phyloP scores from a whole-genome alignment of 2,329 filamentous ascomycete genomes.

The Diplocarpon mali region DNA sequence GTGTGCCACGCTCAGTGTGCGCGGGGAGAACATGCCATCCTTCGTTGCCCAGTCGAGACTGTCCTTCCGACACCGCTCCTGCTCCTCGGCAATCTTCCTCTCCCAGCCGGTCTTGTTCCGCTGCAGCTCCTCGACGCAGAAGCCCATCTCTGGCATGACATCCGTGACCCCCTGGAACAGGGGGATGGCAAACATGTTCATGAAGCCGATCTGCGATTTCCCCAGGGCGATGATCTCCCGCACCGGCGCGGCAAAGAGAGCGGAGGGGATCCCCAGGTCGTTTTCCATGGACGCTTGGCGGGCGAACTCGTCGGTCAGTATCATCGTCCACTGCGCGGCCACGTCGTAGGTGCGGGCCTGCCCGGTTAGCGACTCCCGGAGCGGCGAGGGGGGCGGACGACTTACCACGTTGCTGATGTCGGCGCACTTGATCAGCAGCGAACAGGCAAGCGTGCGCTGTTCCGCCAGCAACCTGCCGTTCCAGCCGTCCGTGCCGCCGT shows the following conservation, averaged over 20 bases:
- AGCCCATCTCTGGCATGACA: slow-evolving; percentile 73
- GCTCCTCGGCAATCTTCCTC: slow-evolving; percentile 51
- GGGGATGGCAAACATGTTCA: slow-evolving; percentile 89
- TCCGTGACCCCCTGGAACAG: slow-evolving; percentile 83
- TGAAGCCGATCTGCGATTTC: slow-evolving; percentile 87
- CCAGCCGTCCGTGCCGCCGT: slow-evolving; percentile 61
- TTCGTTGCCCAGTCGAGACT: slow-evolving; percentile 29
- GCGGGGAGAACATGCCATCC: slow-evolving; percentile 26
- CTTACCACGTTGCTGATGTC: slow-evolving; percentile 96
- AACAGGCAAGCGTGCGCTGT: slow-evolving; percentile 72
- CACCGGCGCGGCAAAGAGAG: slow-evolving; percentile 73
- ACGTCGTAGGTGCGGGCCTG: slow-evolving; percentile 75
- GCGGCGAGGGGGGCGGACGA: slow-evolving; percentile 23
- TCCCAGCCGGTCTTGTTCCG: slow-evolving; percentile 69
- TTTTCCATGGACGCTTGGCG: slow-evolving; percentile 86
- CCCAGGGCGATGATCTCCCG: slow-evolving; percentile 75
- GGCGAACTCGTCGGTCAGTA: slow-evolving; percentile 91
- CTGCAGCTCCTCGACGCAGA: slow-evolving; percentile 72
- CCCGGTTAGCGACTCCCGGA: slow-evolving; percentile 13
- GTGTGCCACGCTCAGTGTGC: slow-evolving; percentile 23
- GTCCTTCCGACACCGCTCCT: slow-evolving; percentile 29
- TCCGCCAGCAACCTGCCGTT: slow-evolving; percentile 64
- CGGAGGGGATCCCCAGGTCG: slow-evolving; percentile 77
- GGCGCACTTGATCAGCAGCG: slow-evolving; percentile 90
- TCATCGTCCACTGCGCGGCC: slow-evolving; percentile 80